Evolutionary conservation across 306 rosid species (phyloP), one percentile per base, ranked within the genome.

Genomic region (Castanospermum australe): DNA sequence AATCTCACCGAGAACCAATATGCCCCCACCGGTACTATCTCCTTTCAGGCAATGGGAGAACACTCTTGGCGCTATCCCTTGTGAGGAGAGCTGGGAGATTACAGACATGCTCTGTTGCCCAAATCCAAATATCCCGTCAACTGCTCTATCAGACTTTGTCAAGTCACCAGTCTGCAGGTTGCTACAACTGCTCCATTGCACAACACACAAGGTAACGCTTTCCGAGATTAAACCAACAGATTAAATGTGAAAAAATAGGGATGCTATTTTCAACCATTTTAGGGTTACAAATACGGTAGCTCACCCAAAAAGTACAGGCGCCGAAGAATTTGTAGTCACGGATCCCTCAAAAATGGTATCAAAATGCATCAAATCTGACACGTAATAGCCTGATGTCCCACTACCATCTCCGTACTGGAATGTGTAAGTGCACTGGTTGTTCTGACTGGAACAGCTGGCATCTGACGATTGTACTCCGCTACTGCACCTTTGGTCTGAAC

Each of bases 351-450:
- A 73, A 81, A 96, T 84, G 18, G 88, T 70, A 48, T 88, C 77
- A 5, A 96, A 86, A 76, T 89, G 92, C 87, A 96, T 82, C 87
- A 86, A 70, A 79, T 96, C 99, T 0, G 88, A 85, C 48, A 96
- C 92, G 4, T 91, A 93, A 84, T 90, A 96, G 68, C 99, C 99
- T 1, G 96, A 86, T 39, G 99, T 90, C 48, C 98, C 99, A 72
- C 99, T 96, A 2, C 99, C 99, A 82, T 96, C 99, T 69, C 99
- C 99, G 61, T 96, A 96, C 79, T 96, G 97, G 83, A 96, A 96
- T 33, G 81, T 78, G 86, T 93, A 96, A 13, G 86, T 67, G 73
- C 99, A 96, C 85, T 86, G 96, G 74, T 93, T 95, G 83, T 75
- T 89, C 88, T 91, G 85, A 57, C 82, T 65, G 28, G 92, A 84